A percentile compares a stretch with the other conserved stretches of the same genome.
phyloP scores from a whole-genome alignment of 2,329 filamentous ascomycete species.

The Mariannaea sp. region DNA sequence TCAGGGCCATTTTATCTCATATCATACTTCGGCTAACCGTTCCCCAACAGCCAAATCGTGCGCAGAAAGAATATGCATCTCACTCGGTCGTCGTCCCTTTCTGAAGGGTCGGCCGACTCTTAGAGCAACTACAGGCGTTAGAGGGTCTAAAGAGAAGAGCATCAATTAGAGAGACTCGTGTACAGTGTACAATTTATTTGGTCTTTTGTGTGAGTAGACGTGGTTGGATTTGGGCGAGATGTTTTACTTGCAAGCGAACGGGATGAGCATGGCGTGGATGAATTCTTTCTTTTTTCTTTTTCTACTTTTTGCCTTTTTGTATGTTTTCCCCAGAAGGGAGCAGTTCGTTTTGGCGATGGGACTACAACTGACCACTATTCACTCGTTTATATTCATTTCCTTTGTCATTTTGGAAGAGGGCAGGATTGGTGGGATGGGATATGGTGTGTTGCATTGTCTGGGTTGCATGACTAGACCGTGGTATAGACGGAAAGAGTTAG shows the following conservation, averaged over 20 bases:
- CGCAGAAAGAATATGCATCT: conserved; percentile 20
- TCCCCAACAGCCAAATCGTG: conserved; percentile 18
- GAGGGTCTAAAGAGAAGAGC: no score
- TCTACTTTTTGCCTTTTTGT: background rate
- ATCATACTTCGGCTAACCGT: conserved; percentile 16
- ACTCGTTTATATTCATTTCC: background rate
- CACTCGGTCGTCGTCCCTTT: conserved; percentile 18
- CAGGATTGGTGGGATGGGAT: conserved; percentile 1
- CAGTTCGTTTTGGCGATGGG: background rate
- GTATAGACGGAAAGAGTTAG: background rate
- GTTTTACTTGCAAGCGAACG: conserved; percentile 3
- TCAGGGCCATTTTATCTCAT: no score
- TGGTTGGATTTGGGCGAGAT: conserved; percentile 3
- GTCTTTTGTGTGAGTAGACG: conserved; percentile 4
- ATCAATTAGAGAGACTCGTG: no score
- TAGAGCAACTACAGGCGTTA: no score
- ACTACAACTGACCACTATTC: conserved; percentile 1
- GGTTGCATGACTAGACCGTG: background rate
- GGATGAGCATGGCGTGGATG: background rate
- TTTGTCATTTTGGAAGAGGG: background rate
- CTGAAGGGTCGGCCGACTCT: conserved; percentile 18
- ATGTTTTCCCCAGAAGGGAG: no score
- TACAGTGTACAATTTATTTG: conserved; percentile 13
- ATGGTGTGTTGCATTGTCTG: background rate
- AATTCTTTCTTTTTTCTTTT: background rate